Evolutionary conservation across 192 early-diverging fungal species (phyloP).

Genomic region (Glomus cerebriforme): DNA sequence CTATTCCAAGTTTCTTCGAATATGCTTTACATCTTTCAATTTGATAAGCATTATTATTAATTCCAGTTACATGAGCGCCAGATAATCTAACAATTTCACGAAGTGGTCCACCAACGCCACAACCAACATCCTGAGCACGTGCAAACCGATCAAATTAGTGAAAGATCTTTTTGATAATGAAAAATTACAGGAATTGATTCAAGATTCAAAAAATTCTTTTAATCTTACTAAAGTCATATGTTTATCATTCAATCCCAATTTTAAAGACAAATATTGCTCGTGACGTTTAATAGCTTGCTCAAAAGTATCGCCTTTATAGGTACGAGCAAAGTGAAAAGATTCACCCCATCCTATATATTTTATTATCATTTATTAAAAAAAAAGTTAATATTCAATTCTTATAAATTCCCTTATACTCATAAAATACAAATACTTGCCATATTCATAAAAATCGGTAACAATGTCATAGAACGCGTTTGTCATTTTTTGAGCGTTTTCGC

Average conservation of each 20-base stretch:
- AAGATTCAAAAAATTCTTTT: constrained; percentile 33
- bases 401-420: not conserved
- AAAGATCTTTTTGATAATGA: too few species aligned
- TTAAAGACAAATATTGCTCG: constrained; percentile 76
- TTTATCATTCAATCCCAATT: constrained; percentile 63
- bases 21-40: constrained; percentile 78
- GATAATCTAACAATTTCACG: constrained; percentile 83
- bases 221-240: constrained; percentile 71
- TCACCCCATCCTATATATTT: constrained; percentile 65
- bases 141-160: not conserved
- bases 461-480: constrained; percentile 50
- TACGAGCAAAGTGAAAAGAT: constrained; percentile 87
- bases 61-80: constrained; percentile 74
- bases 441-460: constrained; percentile 51
- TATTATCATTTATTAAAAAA: not conserved
- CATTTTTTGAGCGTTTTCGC: constrained; percentile 45
- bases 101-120: constrained; percentile 90
- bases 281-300: constrained; percentile 79
- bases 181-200: not conserved
- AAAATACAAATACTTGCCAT: constrained; percentile 36
- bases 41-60: constrained; percentile 95
- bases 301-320: constrained; percentile 74
- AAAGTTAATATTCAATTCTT: not conserved
- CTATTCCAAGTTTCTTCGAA: constrained; percentile 69
- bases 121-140: constrained; percentile 74